Evolutionary conservation across 2,329 filamentous ascomycete species (phyloP).

Genomic region (Tolypocladium endophyticum): DNA sequence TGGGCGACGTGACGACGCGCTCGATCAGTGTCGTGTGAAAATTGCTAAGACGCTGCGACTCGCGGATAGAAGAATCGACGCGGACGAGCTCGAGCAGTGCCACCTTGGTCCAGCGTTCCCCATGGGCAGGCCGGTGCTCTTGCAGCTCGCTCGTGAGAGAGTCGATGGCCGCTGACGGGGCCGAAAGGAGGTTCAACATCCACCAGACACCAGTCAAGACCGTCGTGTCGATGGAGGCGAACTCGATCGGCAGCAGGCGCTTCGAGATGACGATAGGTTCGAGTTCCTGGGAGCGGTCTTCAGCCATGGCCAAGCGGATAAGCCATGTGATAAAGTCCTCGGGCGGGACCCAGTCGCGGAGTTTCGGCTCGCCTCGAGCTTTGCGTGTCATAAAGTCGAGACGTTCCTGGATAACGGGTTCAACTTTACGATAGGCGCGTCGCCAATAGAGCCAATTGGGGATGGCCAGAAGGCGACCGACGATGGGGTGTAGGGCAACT

Average conservation of each 20-base stretch:
- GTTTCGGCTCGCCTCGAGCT: conserved; percentile 6
- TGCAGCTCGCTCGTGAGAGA: conserved; percentile 30
- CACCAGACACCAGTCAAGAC: conserved; percentile 37
- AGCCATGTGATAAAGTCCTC: conserved; percentile 50
- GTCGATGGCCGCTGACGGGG: conserved; percentile 20
- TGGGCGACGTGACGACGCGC: conserved; percentile 31
- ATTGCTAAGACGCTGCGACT: conserved; percentile 38
- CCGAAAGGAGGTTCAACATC: conserved; percentile 34
- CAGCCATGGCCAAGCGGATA: conserved; percentile 37
- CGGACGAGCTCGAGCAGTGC: conserved; percentile 30
- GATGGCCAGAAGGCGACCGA: conserved; percentile 33
- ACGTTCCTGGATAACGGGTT: conserved; percentile 38
- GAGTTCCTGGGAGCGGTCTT: conserved; percentile 32
- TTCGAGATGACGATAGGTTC: conserved; percentile 37
- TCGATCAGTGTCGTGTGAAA: conserved; percentile 34
- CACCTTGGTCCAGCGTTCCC: conserved; percentile 33
- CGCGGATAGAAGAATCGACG: conserved; percentile 41
- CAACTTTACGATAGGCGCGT: conserved; percentile 23
- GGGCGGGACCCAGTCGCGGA: conserved; percentile 28
- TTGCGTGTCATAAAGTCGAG: conserved; percentile 33
- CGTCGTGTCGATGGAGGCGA: conserved; percentile 49
- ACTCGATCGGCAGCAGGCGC: conserved; percentile 43
- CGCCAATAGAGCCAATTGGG: conserved; percentile 36
- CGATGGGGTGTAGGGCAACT: conserved; percentile 34
- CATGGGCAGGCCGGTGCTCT: conserved; percentile 13